Evolutionary conservation across 1,284 basidiomycete genomes (phyloP), one percentile per base, ranked within the genome.

Genomic region (Singerocomus inundabilis): DNA sequence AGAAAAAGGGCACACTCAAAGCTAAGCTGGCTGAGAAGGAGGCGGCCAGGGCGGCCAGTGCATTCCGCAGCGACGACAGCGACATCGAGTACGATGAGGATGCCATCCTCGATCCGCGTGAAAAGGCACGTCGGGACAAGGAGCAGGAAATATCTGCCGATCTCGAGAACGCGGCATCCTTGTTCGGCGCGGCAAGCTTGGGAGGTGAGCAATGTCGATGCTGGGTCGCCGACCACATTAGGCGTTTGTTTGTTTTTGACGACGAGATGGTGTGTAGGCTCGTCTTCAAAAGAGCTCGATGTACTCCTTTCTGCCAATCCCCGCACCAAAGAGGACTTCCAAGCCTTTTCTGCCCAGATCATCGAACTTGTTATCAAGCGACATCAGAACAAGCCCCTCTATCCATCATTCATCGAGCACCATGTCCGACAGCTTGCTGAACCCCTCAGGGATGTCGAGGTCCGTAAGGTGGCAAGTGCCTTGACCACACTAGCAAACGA

Each of bases 1-100:
- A 91, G 76, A 95, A 95, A 75, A 95, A 93, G 73, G 90, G 90
- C 50, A 91, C 87, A 0, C 71, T 95, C 57, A 96, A 95, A 70
- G 81, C 82, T 40, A 95, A 94, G 70, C 74, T 96, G 3, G 92
- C 91, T 0, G 91, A 93, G 71, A 95, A 91, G 70, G 91, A 91
- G 60, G 89, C 88, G 1, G 75, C 73, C 54, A 81, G 79, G 50
- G 84, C 81, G 5, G 70, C 75, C 10, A 70, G 66, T 36, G 69
- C 68, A 36, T 72, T 64, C 4, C 70, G 33, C 29, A 28, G n/a
- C 24, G 32, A 13, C 6, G 28, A 32, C 9, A 75, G 72, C 29
- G 75, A 78, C 6, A 70, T 68, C 29, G 76, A 78, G 4, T 88
- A 87, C 59, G 84, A 85, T 53, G 86, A 85, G 39, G 91, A 95